phyloP scores from a whole-genome alignment of 768 basidiomycete species.

The Leucocoprinus leucothites region DNA sequence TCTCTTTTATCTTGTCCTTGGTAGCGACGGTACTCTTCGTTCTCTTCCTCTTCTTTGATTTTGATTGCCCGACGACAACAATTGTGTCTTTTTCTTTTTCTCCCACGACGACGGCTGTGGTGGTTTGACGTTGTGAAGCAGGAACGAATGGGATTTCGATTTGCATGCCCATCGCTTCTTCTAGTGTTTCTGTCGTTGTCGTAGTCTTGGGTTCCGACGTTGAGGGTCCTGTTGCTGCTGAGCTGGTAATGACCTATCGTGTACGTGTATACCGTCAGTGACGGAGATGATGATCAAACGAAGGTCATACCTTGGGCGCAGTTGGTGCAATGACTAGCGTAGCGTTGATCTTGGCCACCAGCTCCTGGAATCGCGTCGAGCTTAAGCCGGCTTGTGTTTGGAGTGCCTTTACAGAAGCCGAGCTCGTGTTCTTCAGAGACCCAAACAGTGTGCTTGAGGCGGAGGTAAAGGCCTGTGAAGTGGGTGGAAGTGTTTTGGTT shows the following conservation, averaged over 20 bases:
- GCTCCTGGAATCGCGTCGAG: constrained; percentile 41
- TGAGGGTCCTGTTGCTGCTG: constrained; percentile 4
- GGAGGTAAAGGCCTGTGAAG: constrained; percentile 20
- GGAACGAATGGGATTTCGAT: constrained; percentile 82
- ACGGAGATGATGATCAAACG: neutral
- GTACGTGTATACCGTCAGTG: neutral
- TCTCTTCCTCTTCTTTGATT: constrained; percentile 66
- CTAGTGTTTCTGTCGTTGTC: constrained; percentile 8
- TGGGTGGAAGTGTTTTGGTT: constrained; percentile 14
- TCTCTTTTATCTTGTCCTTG: neutral
- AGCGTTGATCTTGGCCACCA: constrained; percentile 66
- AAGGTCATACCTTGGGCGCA: constrained; percentile 35
- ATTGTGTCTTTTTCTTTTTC: constrained; percentile 61
- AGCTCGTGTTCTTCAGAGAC: constrained; percentile 8
- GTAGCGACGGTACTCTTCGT: constrained; percentile 19
- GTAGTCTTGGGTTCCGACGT: neutral
- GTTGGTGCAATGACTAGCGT: constrained; percentile 59
- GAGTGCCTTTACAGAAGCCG: neutral
- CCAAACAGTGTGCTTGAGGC: constrained; percentile 48
- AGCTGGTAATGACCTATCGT: neutral
- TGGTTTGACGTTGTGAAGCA: constrained; percentile 47
- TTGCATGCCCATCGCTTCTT: constrained; percentile 33
- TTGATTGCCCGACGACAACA: constrained; percentile 65
- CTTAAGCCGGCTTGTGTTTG: neutral
- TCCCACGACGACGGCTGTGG: constrained; percentile 16